Base-by-base conservation (phyloP, 2,329 filamentous ascomycete species). In the Corinectria fuckeliana region DNA sequence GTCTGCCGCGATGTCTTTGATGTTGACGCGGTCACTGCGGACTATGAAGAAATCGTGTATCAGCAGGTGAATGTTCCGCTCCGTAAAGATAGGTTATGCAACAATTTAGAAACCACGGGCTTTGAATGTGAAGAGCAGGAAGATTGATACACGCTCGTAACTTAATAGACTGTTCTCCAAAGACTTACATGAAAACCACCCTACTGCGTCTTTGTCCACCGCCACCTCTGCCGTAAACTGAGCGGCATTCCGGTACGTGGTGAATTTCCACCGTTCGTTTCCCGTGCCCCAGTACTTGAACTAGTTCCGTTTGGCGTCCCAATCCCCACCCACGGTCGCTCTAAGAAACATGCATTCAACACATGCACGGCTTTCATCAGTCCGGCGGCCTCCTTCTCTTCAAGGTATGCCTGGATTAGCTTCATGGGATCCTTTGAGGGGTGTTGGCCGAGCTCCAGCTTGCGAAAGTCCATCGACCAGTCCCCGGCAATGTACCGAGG, bases 41-140 rank as follows among this genome's bases (percentile, higher is more conserved):
- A 50, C 48, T 50, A 26, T 50, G 28, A 11, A 49, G 18, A 36
- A n/a, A 49, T 36, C 18, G n/a, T n/a, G n/a, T n/a, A 49, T 49
- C 16, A 34, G 28, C 45, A 34, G 25, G 28, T 25, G n/a, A n/a
- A n/a, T n/a, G n/a, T n/a, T n/a, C n/a, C n/a, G n/a, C n/a, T n/a
- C n/a, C n/a, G n/a, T n/a, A n/a, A n/a, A n/a, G n/a, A n/a, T n/a
- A n/a, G n/a, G n/a, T n/a, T n/a, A n/a, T n/a, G n/a, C n/a, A n/a
- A n/a, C n/a, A n/a, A n/a, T n/a, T n/a, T n/a, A n/a, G n/a, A n/a
- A n/a, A n/a, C n/a, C n/a, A n/a, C n/a, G n/a, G n/a, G n/a, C n/a
- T n/a, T n/a, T n/a, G n/a, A n/a, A n/a, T n/a, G n/a, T n/a, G n/a
- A n/a, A n/a, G n/a, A n/a, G n/a, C n/a, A n/a, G n/a, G n/a, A n/a